Conservation (phyloP, 2,329 filamentous ascomycete species). For the Teratosphaeria gauchensis region DNA sequence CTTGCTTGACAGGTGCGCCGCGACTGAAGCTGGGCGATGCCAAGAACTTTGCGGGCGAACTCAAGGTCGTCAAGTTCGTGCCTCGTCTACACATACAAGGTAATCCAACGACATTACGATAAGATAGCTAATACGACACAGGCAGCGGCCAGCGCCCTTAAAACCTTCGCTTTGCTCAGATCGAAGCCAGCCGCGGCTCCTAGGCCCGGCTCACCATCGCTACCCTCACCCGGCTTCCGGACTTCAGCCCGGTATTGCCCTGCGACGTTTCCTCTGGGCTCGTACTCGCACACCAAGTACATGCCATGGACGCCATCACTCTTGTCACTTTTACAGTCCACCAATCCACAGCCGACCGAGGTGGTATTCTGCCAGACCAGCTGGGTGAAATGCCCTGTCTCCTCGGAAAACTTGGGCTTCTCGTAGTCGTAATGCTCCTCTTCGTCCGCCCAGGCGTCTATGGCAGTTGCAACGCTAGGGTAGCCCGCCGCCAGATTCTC, state of each 20-base stretch:
- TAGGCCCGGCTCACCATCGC: conserved; percentile 13
- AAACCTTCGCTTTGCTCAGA: not conserved
- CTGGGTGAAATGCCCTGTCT: conserved; percentile 25
- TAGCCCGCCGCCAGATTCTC: conserved; percentile 24
- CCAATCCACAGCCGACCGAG: conserved; percentile 19
- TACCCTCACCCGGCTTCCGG: conserved; percentile 13
- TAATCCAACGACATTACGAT: not conserved
- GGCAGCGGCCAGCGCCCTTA: conserved; percentile 8
- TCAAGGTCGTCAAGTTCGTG: not conserved
- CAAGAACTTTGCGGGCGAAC: not conserved
- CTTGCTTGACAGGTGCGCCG: not conserved
- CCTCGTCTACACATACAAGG: not conserved
- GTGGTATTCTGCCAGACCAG: conserved; percentile 25
- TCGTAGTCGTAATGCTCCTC: conserved; percentile 20
- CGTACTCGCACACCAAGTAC: conserved; percentile 30
- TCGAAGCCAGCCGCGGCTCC: conserved; percentile 6
- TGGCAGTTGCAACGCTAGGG: conserved; percentile 11
- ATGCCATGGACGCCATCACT: conserved; percentile 15
- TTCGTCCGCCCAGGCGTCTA: conserved; percentile 25
- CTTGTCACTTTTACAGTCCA: conserved; percentile 12
- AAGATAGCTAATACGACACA: conserved; percentile 4
- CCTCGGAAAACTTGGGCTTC: conserved; percentile 17
- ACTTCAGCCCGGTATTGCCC: conserved; percentile 28
- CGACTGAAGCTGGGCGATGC: not conserved
- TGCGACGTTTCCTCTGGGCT: conserved; percentile 28